Evolutionary conservation across 495 filamentous ascomycete genomes (phyloP).

Genomic region (Penicillium diatomitis): DNA sequence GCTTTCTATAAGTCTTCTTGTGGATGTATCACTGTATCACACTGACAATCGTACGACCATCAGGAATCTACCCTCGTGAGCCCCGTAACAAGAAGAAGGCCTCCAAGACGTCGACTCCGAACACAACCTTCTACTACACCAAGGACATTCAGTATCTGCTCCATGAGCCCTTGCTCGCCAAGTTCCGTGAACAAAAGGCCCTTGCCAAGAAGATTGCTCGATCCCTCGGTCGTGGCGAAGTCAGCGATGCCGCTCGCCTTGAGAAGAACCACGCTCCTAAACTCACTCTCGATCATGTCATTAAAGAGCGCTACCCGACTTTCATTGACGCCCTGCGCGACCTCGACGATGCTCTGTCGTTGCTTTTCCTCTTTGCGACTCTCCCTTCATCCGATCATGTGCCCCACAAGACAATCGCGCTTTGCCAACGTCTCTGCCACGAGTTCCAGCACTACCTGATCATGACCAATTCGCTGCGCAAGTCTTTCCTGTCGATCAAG

Average conservation of each 20-base stretch:
- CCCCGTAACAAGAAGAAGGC: slow-evolving; percentile 94
- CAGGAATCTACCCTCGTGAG: slow-evolving; percentile 92
- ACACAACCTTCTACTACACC: slow-evolving; percentile 97
- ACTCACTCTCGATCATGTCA: slow-evolving; percentile 88
- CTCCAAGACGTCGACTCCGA: slow-evolving; percentile 77
- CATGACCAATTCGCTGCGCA: slow-evolving; percentile 75
- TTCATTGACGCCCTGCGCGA: slow-evolving; percentile 92
- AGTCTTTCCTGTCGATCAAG: slow-evolving; percentile 96
- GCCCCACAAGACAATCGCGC: slow-evolving; percentile 83
- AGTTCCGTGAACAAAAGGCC: slow-evolving; percentile 94
- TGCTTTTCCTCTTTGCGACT: slow-evolving; percentile 95
- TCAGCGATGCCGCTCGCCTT: slow-evolving; percentile 70
- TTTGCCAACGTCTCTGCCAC: slow-evolving; percentile 81
- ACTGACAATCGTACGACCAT: slow-evolving; percentile 2
- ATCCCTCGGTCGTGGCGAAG: slow-evolving; percentile 84
- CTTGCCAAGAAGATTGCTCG: slow-evolving; percentile 93
- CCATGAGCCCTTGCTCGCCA: slow-evolving; percentile 89
- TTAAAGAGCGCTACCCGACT: slow-evolving; percentile 95
- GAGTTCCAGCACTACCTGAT: slow-evolving; percentile 99
- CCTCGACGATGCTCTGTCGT: slow-evolving; percentile 90
- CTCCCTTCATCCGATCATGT: slow-evolving; percentile 82
- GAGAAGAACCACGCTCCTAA: slow-evolving; percentile 79
- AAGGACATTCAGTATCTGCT: slow-evolving; percentile 97
- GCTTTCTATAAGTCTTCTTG: neutral
- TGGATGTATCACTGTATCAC: slow-evolving; percentile 10